A percentile compares a stretch with the other conserved stretches of the same genome.
Evolutionary conservation across 2,329 filamentous ascomycete species (phyloP).

Genomic region (Huntiella decipiens): DNA sequence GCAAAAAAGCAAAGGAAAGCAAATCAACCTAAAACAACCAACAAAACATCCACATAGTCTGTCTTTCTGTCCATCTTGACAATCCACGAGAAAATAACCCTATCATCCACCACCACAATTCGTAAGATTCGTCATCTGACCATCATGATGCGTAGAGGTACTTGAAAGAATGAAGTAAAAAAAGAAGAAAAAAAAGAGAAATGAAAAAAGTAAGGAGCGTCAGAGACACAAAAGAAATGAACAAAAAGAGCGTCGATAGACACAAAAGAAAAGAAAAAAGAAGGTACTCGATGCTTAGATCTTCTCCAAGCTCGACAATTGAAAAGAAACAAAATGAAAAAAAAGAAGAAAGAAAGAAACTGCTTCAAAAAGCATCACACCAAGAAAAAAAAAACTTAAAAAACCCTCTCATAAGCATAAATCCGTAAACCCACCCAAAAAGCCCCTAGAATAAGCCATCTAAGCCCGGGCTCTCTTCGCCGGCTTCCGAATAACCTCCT

Average conservation of each 20-base stretch:
- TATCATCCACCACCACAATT: neutral
- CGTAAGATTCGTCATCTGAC: neutral
- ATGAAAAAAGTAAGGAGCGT: neutral
- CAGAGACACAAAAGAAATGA: neutral
- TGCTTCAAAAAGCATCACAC: conserved; percentile 2
- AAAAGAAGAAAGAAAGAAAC: conserved; percentile 1
- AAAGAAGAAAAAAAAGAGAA: neutral
- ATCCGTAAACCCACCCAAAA: neutral
- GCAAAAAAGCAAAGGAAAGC: neutral
- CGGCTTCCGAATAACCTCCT: neutral
- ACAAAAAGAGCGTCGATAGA: neutral
- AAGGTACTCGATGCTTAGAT: neutral
- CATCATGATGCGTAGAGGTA: neutral
- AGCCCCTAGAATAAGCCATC: neutral
- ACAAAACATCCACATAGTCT: neutral
- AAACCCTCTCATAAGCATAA: neutral
- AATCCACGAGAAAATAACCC: too few relatives aligned
- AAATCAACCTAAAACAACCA: neutral
- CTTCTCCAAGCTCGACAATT: neutral
- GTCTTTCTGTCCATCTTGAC: neutral
- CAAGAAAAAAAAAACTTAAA: neutral
- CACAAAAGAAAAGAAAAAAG: conserved; percentile 2
- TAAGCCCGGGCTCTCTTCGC: conserved; percentile 6
- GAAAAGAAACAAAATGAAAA: neutral
- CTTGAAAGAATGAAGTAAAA: neutral